These are phyloP conservation scores for Pseudocercospora vitis DNA, from an alignment of 2,329 filamentous ascomycete species.

Conservation along the genomic window DNA sequence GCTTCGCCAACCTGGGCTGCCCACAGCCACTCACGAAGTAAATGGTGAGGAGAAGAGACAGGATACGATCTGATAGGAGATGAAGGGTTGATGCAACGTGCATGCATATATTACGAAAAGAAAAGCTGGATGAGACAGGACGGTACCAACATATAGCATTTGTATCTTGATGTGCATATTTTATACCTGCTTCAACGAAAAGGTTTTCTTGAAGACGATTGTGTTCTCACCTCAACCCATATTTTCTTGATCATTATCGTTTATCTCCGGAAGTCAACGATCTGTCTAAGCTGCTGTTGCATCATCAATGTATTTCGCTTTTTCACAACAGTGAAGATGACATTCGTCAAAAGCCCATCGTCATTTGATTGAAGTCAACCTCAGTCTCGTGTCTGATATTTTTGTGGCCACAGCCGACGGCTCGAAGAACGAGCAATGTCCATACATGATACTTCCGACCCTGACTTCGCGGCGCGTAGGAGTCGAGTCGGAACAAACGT, in stretches of 20 bases:
- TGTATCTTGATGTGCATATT: not conserved
- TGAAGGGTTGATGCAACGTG: too few relatives aligned
- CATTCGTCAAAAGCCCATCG: too few relatives aligned
- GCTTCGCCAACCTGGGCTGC: constrained; percentile 41
- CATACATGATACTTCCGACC: not conserved
- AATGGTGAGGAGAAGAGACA: not conserved
- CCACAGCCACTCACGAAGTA: constrained; percentile 31
- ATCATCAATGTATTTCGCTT: too few relatives aligned
- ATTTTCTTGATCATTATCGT: too few relatives aligned
- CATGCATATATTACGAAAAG: not conserved
- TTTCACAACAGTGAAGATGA: too few relatives aligned
- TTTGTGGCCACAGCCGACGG: not conserved
- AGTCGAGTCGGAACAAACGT: not conserved
- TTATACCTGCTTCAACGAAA: not conserved
- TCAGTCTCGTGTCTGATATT: too few relatives aligned
- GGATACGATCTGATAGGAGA: too few relatives aligned
- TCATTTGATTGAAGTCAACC: too few relatives aligned
- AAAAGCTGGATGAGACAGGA: constrained; percentile 1
- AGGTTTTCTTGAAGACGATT: too few relatives aligned
- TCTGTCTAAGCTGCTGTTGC: too few relatives aligned
- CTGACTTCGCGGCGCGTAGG: not conserved
- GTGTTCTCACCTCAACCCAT: too few relatives aligned
- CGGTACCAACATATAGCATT: not conserved
- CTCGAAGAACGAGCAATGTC: not conserved
- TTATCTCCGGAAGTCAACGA: too few relatives aligned